A percentile compares a stretch with the other conserved stretches of the same genome.
These are phyloP conservation scores for Aspergillus pseudoterreus DNA, from an alignment of 2,329 filamentous ascomycete species.

Conservation along the genomic window DNA sequence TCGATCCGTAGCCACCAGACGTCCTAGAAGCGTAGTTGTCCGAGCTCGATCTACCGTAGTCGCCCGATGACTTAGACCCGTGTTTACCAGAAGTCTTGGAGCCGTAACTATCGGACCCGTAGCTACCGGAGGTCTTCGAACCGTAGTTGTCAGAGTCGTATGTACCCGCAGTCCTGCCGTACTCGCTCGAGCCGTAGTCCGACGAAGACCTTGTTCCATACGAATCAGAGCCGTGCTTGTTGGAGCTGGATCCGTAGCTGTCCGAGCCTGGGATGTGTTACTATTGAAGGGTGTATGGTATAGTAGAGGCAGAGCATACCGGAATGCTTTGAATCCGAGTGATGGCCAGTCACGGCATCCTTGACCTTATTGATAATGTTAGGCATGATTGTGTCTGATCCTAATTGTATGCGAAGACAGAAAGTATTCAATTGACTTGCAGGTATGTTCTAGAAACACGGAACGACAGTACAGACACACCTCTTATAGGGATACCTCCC, in stretches of 20 bases:
- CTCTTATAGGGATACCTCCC: neutral
- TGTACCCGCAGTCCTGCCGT: neutral
- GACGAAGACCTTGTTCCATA: neutral
- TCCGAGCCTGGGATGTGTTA: neutral
- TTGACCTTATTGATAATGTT: conserved; percentile 47
- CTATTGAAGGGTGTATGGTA: neutral
- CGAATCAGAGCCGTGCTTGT: neutral
- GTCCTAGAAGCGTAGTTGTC: neutral
- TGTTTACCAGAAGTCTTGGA: neutral
- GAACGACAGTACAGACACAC: neutral
- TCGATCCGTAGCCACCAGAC: neutral
- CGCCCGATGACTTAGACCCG: conserved; percentile 5
- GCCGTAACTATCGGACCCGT: neutral
- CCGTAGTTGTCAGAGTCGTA: neutral
- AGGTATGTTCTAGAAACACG: neutral
- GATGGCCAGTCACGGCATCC: conserved; percentile 38
- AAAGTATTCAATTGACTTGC: neutral
- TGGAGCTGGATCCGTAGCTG: neutral
- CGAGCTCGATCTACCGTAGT: neutral
- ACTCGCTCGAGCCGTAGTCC: conserved; percentile 6
- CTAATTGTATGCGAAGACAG: neutral
- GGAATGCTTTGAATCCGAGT: conserved; percentile 19
- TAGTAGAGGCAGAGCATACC: neutral
- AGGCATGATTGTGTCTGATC: conserved; percentile 34
- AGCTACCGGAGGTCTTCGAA: too few species aligned